Conservation (phyloP, 1,284 basidiomycete genomes). For the Trichosporon ovoides region DNA sequence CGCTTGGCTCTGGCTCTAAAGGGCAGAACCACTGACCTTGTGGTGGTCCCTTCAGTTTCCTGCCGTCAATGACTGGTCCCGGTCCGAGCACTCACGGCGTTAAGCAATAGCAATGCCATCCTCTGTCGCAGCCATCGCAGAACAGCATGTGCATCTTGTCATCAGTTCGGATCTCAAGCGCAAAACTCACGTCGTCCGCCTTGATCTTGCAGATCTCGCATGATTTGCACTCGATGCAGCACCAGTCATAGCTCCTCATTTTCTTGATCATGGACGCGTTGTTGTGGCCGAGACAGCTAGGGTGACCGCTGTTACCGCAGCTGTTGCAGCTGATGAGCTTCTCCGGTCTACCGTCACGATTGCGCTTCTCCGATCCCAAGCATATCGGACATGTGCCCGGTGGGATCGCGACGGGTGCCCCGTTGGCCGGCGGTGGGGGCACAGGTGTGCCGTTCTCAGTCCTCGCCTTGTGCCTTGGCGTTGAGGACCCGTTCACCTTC, state of each 20-base stretch:
- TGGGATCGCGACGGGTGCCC: neutral
- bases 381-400: neutral
- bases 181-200: slow-evolving; percentile 73
- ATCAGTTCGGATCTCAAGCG: neutral
- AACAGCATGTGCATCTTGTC: slow-evolving; percentile 73
- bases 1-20: slow-evolving; percentile 9
- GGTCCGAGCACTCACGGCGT: slow-evolving; percentile 52
- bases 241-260: slow-evolving; percentile 69
- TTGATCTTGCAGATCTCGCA: slow-evolving; percentile 84
- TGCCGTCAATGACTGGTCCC: neutral
- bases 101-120: slow-evolving; percentile 89
- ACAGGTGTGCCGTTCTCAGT: neutral
- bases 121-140: slow-evolving; percentile 92
- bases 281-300: slow-evolving; percentile 59
- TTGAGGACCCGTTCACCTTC: neutral
- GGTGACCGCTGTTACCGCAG: slow-evolving; percentile 55
- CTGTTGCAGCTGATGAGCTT: slow-evolving; percentile 37
- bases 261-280: slow-evolving; percentile 20
- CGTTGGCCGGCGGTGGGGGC: neutral
- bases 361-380: slow-evolving; percentile 17
- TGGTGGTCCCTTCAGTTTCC: slow-evolving; percentile 60
- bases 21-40: slow-evolving; percentile 55
- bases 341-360: slow-evolving; percentile 27
- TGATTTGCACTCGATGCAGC: slow-evolving; percentile 86
- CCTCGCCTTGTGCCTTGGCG: neutral